phyloP scores from a whole-genome alignment of 495 filamentous ascomycete genomes.

The Penicillium paxilli region DNA sequence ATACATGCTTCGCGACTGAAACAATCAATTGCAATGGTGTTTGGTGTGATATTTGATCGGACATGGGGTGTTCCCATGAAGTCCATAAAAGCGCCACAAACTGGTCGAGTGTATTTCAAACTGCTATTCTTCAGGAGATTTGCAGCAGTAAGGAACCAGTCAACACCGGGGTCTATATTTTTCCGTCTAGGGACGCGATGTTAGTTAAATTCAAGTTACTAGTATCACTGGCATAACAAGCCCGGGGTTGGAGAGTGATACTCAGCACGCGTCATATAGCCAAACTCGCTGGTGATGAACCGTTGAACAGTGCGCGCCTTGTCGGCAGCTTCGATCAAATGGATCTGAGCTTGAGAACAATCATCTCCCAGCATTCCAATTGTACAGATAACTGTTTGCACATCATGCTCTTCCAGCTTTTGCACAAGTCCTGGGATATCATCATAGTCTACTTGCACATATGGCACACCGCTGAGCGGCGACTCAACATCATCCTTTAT shows the following conservation, averaged over 20 bases:
- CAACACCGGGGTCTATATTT: slow-evolving; percentile 5
- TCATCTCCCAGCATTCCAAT: slow-evolving; percentile 12
- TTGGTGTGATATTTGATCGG: slow-evolving; percentile 5
- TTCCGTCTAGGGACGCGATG: not conserved
- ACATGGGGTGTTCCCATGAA: slow-evolving; percentile 3
- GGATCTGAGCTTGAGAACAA: slow-evolving; percentile 6
- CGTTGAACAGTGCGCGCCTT: slow-evolving; percentile 1
- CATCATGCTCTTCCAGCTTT: slow-evolving; percentile 3
- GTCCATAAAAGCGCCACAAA: slow-evolving; percentile 12
- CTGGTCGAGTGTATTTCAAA: slow-evolving; percentile 5
- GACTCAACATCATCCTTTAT: slow-evolving; percentile 8
- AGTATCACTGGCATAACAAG: too few species aligned
- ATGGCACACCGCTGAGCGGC: slow-evolving; percentile 4
- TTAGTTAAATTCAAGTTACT: slow-evolving; percentile 1
- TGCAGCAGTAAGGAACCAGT: slow-evolving; percentile 9
- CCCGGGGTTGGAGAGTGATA: not conserved
- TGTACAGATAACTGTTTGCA: slow-evolving; percentile 10
- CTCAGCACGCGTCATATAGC: slow-evolving; percentile 8
- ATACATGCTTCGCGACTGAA: slow-evolving; percentile 8
- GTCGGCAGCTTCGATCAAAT: slow-evolving; percentile 9
- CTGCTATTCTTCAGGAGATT: slow-evolving; percentile 5
- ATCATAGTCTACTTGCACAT: slow-evolving; percentile 13
- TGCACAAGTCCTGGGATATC: slow-evolving; percentile 2
- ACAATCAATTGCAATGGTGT: slow-evolving; percentile 6
- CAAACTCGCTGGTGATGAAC: slow-evolving; percentile 8